These are phyloP conservation scores for Schizophyllum commune DNA, from an alignment of 1,284 basidiomycete genomes.

Conservation along the genomic window DNA sequence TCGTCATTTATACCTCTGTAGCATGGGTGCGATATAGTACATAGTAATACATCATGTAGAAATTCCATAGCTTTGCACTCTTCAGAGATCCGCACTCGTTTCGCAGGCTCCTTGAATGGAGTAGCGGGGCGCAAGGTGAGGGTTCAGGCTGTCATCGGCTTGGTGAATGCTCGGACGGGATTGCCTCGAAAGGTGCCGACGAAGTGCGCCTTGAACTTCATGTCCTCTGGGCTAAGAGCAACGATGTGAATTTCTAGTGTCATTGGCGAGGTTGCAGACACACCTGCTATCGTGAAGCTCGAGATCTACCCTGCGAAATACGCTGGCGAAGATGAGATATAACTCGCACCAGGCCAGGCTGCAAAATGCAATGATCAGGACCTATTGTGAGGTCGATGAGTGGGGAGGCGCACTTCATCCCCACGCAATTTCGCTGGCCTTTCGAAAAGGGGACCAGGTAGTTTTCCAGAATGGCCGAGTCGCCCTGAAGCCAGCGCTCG, in stretches of 20 bases:
- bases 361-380: no score
- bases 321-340: constrained; percentile 27
- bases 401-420: no score
- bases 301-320: constrained; percentile 30
- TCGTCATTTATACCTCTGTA: no score
- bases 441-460: constrained; percentile 28
- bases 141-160: not conserved
- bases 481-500: constrained; percentile 25
- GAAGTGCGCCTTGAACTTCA: not conserved
- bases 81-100: no score
- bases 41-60: no score
- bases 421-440: constrained; percentile 29
- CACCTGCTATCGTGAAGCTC: constrained; percentile 22
- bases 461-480: constrained; percentile 18
- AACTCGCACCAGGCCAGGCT: constrained; percentile 33
- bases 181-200: not conserved
- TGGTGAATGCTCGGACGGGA: not conserved
- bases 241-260: not conserved
- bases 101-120: no score
- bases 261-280: not conserved
- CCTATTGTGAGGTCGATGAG: no score
- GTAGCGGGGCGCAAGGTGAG: no score
- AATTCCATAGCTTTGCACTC: no score
- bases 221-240: not conserved
- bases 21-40: no score